Evolutionary conservation across 768 basidiomycete genomes (phyloP).

Genomic region (Hygrocybe punicea): DNA sequence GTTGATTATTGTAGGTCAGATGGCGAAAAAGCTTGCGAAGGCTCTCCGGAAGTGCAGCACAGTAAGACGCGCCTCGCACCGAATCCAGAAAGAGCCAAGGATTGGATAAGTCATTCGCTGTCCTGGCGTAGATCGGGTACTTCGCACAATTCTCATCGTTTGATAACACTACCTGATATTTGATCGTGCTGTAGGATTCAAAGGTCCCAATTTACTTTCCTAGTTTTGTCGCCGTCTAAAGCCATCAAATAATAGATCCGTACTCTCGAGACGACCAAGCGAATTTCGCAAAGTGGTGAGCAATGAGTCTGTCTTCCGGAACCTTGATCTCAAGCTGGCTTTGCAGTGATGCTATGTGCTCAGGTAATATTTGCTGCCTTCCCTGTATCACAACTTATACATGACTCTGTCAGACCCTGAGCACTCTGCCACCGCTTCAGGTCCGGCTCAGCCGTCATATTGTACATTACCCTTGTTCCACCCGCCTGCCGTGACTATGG

Average conservation of each 20-base stretch:
- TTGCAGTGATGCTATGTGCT: conserved; percentile 50
- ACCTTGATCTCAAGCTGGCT: background rate
- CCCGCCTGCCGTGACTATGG: conserved; percentile 19
- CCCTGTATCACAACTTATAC: background rate
- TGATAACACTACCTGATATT: conserved; percentile 2
- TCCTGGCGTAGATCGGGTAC: conserved; percentile 58
- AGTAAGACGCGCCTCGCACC: conserved; percentile 42
- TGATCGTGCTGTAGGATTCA: conserved; percentile 43
- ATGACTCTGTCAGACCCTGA: conserved; percentile 41
- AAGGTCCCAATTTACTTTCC: conserved; percentile 31
- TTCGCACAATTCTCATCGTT: conserved; percentile 10
- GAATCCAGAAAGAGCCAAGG: conserved; percentile 47
- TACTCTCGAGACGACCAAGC: conserved; percentile 55
- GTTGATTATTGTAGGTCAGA: conserved; percentile 52
- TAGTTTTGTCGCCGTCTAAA: background rate
- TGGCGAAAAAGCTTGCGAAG: conserved; percentile 36
- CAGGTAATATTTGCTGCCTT: conserved; percentile 30
- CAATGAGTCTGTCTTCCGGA: background rate
- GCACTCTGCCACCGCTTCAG: conserved; percentile 40
- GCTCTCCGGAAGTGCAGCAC: conserved; percentile 44
- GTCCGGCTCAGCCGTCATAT: conserved; percentile 47
- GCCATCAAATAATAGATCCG: conserved; percentile 39
- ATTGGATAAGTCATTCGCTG: conserved; percentile 51
- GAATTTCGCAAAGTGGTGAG: conserved; percentile 54
- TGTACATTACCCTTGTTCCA: conserved; percentile 57